Base-by-base conservation (phyloP, 352 stramenopile species). In the Pythium sp. region DNA sequence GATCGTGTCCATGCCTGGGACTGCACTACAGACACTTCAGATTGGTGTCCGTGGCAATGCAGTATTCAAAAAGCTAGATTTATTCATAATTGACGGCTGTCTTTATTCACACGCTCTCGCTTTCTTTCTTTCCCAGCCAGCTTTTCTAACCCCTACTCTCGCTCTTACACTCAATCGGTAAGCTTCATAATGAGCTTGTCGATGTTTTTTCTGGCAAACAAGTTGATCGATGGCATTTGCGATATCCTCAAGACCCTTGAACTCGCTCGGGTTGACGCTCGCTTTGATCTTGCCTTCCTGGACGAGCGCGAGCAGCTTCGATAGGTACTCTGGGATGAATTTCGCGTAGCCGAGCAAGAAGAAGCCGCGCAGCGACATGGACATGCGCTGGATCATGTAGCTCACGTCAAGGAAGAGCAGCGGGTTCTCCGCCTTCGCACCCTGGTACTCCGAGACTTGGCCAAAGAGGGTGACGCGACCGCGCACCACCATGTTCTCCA, bases 121-220 rank as follows among this genome's bases (percentile, higher is more conserved):
- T n/a, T 20, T 51, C 43, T 51, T 20, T 2, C 41, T 4, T 20
- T 4, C 41, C n/a, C 18, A 20, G 18, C 43, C 43, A 51, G 15
- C 5, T 51, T 47, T 18, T 22, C 7, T 51, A 22, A 11, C 22
- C 6, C 43, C 18, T 60, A 20, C 55, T 7, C 24, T 26, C 7
- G 18, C 4, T 60, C 5, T 22, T 18, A 24, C 47, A 51, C 32
- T 60, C 22, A 46, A 30, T 58, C 53, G 28, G 64, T 67, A 22
- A 90, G 77, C 49, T 82, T 75, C 24, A 89, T 74, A 26, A 90
- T 75, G 54, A 92, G 78, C 68, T 91, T 93, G 55, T 82, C 83
- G 41, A 86, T 74, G 24, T 84, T 86, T 46, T 84, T 62, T 57
- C 73, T 77, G 43, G 68, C 71, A 65, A 86, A 88, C 47, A 90